phyloP scores from a whole-genome alignment of 768 basidiomycete species.

The Lepiota venenata region DNA sequence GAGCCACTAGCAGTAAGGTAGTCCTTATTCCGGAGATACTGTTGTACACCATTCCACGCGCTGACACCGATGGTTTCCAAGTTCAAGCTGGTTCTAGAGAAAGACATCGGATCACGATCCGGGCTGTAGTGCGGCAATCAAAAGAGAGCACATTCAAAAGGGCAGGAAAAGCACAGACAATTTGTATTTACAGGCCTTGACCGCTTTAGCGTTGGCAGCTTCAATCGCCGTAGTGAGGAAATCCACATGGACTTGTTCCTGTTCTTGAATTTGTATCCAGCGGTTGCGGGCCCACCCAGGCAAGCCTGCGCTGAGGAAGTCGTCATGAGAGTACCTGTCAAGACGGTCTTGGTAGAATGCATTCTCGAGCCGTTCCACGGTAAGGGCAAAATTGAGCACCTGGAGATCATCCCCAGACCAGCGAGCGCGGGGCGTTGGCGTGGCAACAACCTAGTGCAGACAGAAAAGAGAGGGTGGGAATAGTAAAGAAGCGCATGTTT shows the following conservation, averaged over 20 bases:
- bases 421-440: background rate
- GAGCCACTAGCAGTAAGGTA: constrained; percentile 53
- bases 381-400: constrained; percentile 41
- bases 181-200: constrained; percentile 54
- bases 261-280: constrained; percentile 44
- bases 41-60: constrained; percentile 57
- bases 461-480: background rate
- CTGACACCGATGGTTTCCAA: constrained; percentile 56
- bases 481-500: constrained; percentile 3
- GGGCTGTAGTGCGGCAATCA: background rate
- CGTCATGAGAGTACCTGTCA: constrained; percentile 33
- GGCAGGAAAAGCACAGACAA: constrained; percentile 38
- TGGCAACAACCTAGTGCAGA: background rate
- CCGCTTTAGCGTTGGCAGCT: constrained; percentile 31
- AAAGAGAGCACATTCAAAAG: background rate
- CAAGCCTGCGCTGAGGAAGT: constrained; percentile 43
- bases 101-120: background rate
- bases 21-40: constrained; percentile 39
- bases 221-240: constrained; percentile 39
- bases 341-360: constrained; percentile 42
- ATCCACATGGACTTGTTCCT: constrained; percentile 29
- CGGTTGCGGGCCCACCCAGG: constrained; percentile 42
- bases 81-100: constrained; percentile 28
- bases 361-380: constrained; percentile 42
- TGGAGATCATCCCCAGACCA: constrained; percentile 12